Evolutionary conservation across 2,329 filamentous ascomycete genomes (phyloP).

Genomic region (Aspergillus pseudotamarii): DNA sequence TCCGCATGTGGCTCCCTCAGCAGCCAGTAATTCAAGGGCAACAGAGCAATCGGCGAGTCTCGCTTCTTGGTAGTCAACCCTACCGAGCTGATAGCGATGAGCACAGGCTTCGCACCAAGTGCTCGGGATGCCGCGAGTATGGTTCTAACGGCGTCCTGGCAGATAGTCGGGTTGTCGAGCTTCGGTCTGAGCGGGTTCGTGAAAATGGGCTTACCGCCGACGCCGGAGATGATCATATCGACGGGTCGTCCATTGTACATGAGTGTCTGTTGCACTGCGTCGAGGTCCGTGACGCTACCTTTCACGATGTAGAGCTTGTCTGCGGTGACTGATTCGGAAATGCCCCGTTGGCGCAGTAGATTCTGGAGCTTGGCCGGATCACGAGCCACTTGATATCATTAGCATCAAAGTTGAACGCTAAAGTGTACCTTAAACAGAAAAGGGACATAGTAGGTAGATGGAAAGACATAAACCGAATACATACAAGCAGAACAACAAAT

Average conservation of each 20-base stretch:
- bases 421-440: background rate
- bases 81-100: conserved; percentile 38
- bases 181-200: conserved; percentile 28
- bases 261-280: conserved; percentile 43
- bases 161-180: conserved; percentile 39
- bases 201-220: conserved; percentile 44
- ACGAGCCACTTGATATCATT: conserved; percentile 42
- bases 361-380: conserved; percentile 52
- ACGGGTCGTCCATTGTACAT: conserved; percentile 32
- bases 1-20: conserved; percentile 40
- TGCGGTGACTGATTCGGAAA: conserved; percentile 40
- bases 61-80: conserved; percentile 32
- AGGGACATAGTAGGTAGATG: background rate
- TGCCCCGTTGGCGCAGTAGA: conserved; percentile 44
- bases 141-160: conserved; percentile 33
- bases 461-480: background rate
- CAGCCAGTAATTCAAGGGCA: conserved; percentile 35
- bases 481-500: conserved; percentile 47
- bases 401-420: background rate
- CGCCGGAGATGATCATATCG: conserved; percentile 51
- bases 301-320: conserved; percentile 50
- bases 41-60: conserved; percentile 35
- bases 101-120: conserved; percentile 22
- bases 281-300: conserved; percentile 50
- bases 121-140: conserved; percentile 26